Percentiles rank a stretch among this genome's conserved stretches.
Conservation (phyloP, 2,329 filamentous ascomycete genomes). For the Zymoseptoria tritici region DNA sequence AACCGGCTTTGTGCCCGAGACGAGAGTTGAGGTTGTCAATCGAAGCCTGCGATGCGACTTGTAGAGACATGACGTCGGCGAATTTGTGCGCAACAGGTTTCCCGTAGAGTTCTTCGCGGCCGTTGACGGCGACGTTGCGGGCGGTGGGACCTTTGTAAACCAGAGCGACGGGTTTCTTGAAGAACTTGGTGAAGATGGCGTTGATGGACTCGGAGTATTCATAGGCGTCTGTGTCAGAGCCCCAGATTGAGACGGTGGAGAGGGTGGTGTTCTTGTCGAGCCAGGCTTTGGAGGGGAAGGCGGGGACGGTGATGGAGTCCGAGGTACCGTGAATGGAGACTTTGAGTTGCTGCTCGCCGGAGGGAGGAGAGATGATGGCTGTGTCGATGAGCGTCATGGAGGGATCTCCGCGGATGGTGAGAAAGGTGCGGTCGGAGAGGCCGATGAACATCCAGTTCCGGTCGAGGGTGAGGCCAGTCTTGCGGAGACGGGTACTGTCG, state of each 20-base stretch:
- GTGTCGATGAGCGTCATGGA: constrained; percentile 58
- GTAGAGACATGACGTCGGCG: constrained; percentile 52
- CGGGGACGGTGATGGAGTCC: constrained; percentile 45
- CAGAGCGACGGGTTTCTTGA: constrained; percentile 48
- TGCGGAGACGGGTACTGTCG: constrained; percentile 43
- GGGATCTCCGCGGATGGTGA: constrained; percentile 55
- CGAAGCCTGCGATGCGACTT: constrained; percentile 50
- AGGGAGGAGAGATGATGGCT: constrained; percentile 35
- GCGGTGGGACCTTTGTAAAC: constrained; percentile 56
- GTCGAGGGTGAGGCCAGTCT: constrained; percentile 54
- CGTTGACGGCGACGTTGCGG: constrained; percentile 50
- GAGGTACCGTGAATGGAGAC: constrained; percentile 41
- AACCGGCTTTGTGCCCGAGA: constrained; percentile 35
- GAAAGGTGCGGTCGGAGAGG: constrained; percentile 44
- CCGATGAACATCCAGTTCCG: constrained; percentile 61
- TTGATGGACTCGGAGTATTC: constrained; percentile 48
- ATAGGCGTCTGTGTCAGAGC: constrained; percentile 49
- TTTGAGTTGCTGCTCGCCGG: constrained; percentile 36
- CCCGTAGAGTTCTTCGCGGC: constrained; percentile 47
- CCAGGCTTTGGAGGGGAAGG: constrained; percentile 49
- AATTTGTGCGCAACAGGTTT: constrained; percentile 42
- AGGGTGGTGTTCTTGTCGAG: constrained; percentile 46
- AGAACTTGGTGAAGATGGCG: constrained; percentile 47
- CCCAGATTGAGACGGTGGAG: constrained; percentile 51
- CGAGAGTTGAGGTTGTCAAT: constrained; percentile 52